Conservation (phyloP, 169 alveolate genomes). For the Plasmodium billcollinsi region DNA sequence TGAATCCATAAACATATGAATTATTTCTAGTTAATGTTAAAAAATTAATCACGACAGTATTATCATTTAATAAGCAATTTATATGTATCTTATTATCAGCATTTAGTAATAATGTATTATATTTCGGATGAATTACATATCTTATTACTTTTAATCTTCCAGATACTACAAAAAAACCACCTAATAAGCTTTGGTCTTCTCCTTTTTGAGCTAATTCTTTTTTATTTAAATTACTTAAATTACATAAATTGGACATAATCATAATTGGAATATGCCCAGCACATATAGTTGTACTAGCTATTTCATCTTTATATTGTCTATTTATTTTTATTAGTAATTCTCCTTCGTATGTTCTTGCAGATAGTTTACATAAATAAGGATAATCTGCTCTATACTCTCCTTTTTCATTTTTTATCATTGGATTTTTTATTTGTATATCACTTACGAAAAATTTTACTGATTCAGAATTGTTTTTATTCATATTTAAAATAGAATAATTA, state of each 20-base stretch:
- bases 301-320: slow-evolving; percentile 61
- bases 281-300: slow-evolving; percentile 36
- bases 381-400: slow-evolving; percentile 50
- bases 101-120: slow-evolving; percentile 93
- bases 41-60: slow-evolving; percentile 87
- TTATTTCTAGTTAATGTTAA: slow-evolving; percentile 89
- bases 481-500: slow-evolving; percentile 19
- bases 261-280: slow-evolving; percentile 98
- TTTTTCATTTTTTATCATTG: slow-evolving; percentile 58
- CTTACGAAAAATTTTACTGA: slow-evolving; percentile 54
- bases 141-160: slow-evolving; percentile 98
- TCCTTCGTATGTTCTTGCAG: slow-evolving; percentile 72
- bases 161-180: slow-evolving; percentile 98
- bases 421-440: slow-evolving; percentile 70
- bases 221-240: slow-evolving; percentile 91
- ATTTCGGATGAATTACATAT: slow-evolving; percentile 95
- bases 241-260: slow-evolving; percentile 97
- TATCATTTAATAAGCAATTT: slow-evolving; percentile 90
- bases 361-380: slow-evolving; percentile 72
- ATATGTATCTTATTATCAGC: slow-evolving; percentile 83
- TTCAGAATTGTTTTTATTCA: slow-evolving; percentile 12
- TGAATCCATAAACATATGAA: slow-evolving; percentile 75
- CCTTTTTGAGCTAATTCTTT: slow-evolving; percentile 94
- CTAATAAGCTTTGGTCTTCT: slow-evolving; percentile 98
- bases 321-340: slow-evolving; percentile 55